Evolutionary conservation across 2,329 filamentous ascomycete genomes (phyloP).

Genomic region (Neurospora crassa): DNA sequence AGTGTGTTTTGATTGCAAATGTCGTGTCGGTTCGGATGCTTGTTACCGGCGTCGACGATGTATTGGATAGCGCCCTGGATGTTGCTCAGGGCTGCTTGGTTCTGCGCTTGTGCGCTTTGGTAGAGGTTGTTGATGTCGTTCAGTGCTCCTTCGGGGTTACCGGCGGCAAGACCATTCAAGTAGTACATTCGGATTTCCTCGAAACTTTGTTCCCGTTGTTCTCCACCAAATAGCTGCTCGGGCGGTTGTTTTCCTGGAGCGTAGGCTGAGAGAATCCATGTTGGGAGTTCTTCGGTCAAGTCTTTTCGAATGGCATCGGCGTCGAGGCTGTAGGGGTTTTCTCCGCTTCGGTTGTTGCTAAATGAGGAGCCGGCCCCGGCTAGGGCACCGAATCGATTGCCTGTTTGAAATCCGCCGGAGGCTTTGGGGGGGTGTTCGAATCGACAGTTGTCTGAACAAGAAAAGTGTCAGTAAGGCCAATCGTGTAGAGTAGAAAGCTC

Average conservation of each 20-base stretch:
- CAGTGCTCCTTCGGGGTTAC: conserved; percentile 50
- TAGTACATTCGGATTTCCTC: conserved; percentile 82
- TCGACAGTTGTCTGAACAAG: conserved; percentile 37
- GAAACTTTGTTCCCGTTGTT: conserved; percentile 70
- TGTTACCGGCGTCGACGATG: conserved; percentile 53
- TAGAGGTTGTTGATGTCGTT: conserved; percentile 52
- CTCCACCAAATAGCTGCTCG: conserved; percentile 74
- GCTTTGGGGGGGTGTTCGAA: conserved; percentile 41
- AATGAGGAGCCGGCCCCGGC: conserved; percentile 6
- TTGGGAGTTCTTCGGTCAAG: conserved; percentile 59
- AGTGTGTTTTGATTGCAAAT: conserved; percentile 39
- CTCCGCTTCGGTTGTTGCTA: conserved; percentile 9
- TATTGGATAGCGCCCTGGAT: conserved; percentile 64
- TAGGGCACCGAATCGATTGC: conserved; percentile 47
- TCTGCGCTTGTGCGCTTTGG: conserved; percentile 58
- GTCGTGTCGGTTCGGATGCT: conserved; percentile 68
- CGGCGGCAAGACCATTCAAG: conserved; percentile 45
- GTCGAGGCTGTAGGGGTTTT: conserved; percentile 40
- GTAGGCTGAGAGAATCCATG: conserved; percentile 83
- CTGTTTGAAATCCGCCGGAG: conserved; percentile 19
- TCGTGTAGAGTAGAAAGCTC: background rate
- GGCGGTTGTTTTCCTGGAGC: conserved; percentile 69
- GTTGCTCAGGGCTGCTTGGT: conserved; percentile 60
- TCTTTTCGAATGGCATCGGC: conserved; percentile 54
- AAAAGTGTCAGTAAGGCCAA: background rate